Conservation (phyloP, 495 filamentous ascomycete genomes). For the Polyplosphaeria fusca region DNA sequence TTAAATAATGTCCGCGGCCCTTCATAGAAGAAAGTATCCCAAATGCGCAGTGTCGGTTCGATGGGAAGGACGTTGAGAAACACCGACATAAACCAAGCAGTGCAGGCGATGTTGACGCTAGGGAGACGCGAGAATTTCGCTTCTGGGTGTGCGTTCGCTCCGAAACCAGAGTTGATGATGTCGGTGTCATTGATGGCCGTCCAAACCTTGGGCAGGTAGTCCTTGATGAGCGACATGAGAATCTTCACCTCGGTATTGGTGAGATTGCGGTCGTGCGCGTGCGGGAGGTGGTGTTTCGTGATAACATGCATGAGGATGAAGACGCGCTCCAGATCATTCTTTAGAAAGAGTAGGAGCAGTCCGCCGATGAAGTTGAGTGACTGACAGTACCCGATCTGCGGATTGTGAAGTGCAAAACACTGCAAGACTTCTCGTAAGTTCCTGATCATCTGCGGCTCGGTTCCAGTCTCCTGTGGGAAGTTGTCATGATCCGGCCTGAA, state of each 20-base stretch:
- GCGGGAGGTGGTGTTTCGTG: conserved; percentile 81
- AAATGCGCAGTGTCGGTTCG: conserved; percentile 85
- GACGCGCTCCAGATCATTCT: conserved; percentile 71
- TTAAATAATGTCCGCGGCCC: conserved; percentile 94
- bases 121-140: conserved; percentile 59
- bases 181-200: conserved; percentile 78
- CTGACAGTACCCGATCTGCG: conserved; percentile 91
- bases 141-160: conserved; percentile 10
- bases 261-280: conserved; percentile 86
- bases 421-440: conserved; percentile 81
- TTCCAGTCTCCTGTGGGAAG: conserved; percentile 24
- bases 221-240: conserved; percentile 78
- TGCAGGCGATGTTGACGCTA: conserved; percentile 87
- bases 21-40: conserved; percentile 96
- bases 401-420: conserved; percentile 86
- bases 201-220: conserved; percentile 83
- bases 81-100: conserved; percentile 98
- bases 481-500: conserved; percentile 70
- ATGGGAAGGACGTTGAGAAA: conserved; percentile 91
- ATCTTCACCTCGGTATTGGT: conserved; percentile 94
- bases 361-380: conserved; percentile 97
- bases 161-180: conserved; percentile 44
- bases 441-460: conserved; percentile 73
- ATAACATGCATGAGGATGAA: conserved; percentile 96
- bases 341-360: conserved; percentile 86